Evolutionary conservation across 768 basidiomycete genomes (phyloP).

Genomic region (Hirschioporus abietinus): DNA sequence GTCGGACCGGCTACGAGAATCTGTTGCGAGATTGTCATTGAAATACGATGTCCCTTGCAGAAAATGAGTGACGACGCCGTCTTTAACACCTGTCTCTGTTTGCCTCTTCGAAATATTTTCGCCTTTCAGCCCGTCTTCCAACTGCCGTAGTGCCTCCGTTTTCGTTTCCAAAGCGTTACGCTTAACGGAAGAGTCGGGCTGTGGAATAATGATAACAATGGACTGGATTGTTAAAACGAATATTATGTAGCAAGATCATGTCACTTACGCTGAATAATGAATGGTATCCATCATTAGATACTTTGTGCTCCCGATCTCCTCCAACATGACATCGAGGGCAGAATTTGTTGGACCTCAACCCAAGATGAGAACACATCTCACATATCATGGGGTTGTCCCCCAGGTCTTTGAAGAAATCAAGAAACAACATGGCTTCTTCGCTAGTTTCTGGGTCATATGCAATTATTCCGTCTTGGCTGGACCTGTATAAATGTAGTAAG

Average conservation of each 20-base stretch:
- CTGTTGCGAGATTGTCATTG: too few species aligned
- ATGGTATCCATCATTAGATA: constrained; percentile 1
- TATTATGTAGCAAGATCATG: constrained; percentile 9
- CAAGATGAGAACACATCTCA: constrained; percentile 20
- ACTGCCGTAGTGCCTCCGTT: too few species aligned
- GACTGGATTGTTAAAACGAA: constrained; percentile 11
- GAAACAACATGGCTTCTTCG: constrained; percentile 26
- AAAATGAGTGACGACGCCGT: not conserved
- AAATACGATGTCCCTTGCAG: too few species aligned
- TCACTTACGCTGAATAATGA: not conserved
- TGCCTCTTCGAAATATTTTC: too few species aligned
- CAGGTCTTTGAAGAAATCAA: constrained; percentile 26
- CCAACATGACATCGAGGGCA: constrained; percentile 17
- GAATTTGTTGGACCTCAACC: constrained; percentile 12
- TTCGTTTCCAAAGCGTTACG: not conserved
- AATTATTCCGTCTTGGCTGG: constrained; percentile 14
- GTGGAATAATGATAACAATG: not conserved
- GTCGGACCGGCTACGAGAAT: too few species aligned
- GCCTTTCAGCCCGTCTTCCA: too few species aligned
- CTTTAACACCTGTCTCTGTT: too few species aligned
- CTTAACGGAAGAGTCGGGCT: not conserved
- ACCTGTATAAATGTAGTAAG: constrained; percentile 9
- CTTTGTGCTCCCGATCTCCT: constrained; percentile 1
- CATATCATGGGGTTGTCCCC: constrained; percentile 11
- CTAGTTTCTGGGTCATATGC: constrained; percentile 16